Conservation (phyloP, 495 filamentous ascomycete species). For the Annulohypoxylon stygium region DNA sequence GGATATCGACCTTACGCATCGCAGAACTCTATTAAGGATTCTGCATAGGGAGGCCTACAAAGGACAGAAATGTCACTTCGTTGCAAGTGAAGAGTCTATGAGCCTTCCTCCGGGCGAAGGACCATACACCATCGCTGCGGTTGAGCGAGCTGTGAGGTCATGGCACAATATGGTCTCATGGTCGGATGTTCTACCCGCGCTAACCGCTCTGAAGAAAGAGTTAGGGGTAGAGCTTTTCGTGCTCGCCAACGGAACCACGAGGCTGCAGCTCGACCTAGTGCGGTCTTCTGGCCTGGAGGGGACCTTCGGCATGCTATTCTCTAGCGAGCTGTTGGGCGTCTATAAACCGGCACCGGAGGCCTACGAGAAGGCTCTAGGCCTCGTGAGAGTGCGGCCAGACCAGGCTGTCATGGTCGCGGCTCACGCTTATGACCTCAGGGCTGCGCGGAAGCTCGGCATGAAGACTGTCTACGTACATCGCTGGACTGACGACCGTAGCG, state of each 20-base stretch:
- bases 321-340: constrained; percentile 63
- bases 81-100: constrained; percentile 36
- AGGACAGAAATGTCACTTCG: constrained; percentile 44
- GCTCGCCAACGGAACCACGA: constrained; percentile 68
- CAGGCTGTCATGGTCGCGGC: constrained; percentile 68
- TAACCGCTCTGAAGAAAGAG: constrained; percentile 38
- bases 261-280: constrained; percentile 66
- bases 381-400: constrained; percentile 58
- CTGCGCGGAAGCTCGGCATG: constrained; percentile 61
- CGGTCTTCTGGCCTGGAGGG: constrained; percentile 59
- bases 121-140: neutral
- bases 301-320: constrained; percentile 65
- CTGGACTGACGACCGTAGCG: constrained; percentile 67
- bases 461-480: constrained; percentile 65
- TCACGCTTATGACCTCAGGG: constrained; percentile 67
- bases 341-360: constrained; percentile 62
- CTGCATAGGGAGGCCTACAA: constrained; percentile 45
- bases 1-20: constrained; percentile 65
- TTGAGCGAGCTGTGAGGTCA: constrained; percentile 41
- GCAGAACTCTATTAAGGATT: constrained; percentile 53
- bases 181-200: constrained; percentile 57
- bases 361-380: constrained; percentile 60
- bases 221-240: constrained; percentile 57
- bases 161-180: constrained; percentile 65
- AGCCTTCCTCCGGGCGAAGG: constrained; percentile 24